Evolutionary conservation across 768 basidiomycete species (phyloP), one percentile per base, ranked within the genome.

Genomic region (Kondoa subrosea): DNA sequence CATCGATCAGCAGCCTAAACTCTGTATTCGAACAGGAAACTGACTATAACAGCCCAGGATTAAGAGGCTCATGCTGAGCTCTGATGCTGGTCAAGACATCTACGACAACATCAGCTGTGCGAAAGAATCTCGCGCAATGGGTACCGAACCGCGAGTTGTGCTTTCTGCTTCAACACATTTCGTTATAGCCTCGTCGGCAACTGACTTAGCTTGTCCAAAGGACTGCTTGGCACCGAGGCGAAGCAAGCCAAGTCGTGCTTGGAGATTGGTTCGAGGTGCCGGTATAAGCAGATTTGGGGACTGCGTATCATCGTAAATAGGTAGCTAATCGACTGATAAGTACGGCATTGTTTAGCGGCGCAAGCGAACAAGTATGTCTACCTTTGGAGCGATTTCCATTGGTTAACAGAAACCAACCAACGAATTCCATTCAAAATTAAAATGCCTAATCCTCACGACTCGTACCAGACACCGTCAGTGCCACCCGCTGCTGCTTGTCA

Each of bases 401-500:
- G n/a, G n/a, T n/a, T n/a, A n/a, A n/a, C n/a, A n/a, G n/a, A n/a
- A n/a, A n/a, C n/a, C 40, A 50, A 50, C 12, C 40, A 50, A 50
- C 40, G 21, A 21, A 8, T 21, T 50, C 8, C 40, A 21, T 21
- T 50, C 8, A 50, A n/a, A n/a, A n/a, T 21, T 8, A 50, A 50
- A 8, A 50, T 50, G 40, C 40, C 40, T 8, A 50, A 21, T 21
- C 12, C 58, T 59, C 58, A 25, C 29, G 69, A 74, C 60, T 32
- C 70, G 8, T 74, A 74, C 67, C 73, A 73, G 56, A 74, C 74
- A 1, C 74, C 74, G 74, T 74, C 14, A 63, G 72, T 17, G 21
- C 50, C 0, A 1, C 29, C 16, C 56, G 3, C 3, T n/a, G 34
- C 34, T 1, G n/a, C 31, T 26, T 27, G 4, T 21, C 33, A 15